A percentile compares a stretch with the other conserved stretches of the same genome.
These are phyloP conservation scores for Tubosaeta sp. DNA, from an alignment of 768 basidiomycete species.

Conservation along the genomic window DNA sequence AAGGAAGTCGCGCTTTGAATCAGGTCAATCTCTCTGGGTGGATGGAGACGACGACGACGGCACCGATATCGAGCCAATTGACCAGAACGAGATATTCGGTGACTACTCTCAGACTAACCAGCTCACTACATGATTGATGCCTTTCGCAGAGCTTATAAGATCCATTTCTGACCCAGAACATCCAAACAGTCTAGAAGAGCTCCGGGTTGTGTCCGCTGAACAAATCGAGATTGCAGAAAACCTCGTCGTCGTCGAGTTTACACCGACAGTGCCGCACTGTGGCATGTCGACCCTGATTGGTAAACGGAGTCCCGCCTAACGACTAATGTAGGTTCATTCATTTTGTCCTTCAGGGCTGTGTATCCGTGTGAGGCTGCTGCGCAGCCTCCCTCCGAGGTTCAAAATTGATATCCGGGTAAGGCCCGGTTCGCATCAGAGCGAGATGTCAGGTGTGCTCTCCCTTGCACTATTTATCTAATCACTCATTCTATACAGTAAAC, in stretches of 20 bases:
- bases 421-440: slow-evolving; percentile 94
- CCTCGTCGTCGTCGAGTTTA: slow-evolving; percentile 83
- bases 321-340: neutral
- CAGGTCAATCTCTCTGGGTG: slow-evolving; percentile 59
- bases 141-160: slow-evolving; percentile 72
- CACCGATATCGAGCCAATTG: slow-evolving; percentile 62
- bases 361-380: slow-evolving; percentile 86
- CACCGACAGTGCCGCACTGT: slow-evolving; percentile 96
- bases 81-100: slow-evolving; percentile 94
- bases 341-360: slow-evolving; percentile 56
- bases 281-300: slow-evolving; percentile 97
- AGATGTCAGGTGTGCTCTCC: slow-evolving; percentile 63
- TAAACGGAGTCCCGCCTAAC: slow-evolving; percentile 23
- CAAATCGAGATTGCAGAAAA: slow-evolving; percentile 70
- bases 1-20: slow-evolving; percentile 38
- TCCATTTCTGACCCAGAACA: slow-evolving; percentile 96
- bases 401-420: slow-evolving; percentile 93
- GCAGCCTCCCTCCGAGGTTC: slow-evolving; percentile 88
- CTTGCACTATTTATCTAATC: neutral
- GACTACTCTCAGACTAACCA: slow-evolving; percentile 6
- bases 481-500: slow-evolving; percentile 58
- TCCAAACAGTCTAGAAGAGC: slow-evolving; percentile 88
- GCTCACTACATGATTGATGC: neutral
- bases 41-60: slow-evolving; percentile 41
- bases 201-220: slow-evolving; percentile 88